Percentiles rank a stretch among this genome's conserved stretches.
Conservation (phyloP, 78 protist species). For the Dictyostelium discoideum region DNA sequence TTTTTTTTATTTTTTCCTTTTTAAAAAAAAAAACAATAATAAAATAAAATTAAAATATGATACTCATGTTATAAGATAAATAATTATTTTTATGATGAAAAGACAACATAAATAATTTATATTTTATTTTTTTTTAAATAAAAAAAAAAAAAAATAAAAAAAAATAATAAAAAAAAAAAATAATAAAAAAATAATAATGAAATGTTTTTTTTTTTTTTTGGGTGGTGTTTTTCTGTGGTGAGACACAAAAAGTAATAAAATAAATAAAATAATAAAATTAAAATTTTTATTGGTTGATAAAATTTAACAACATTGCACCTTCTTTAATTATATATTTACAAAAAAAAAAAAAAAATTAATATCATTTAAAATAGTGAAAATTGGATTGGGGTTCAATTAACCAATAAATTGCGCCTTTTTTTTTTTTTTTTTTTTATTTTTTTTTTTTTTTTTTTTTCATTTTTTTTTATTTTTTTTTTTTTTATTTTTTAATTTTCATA, state of each 20-base stretch:
- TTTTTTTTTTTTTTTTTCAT: neutral
- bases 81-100: neutral
- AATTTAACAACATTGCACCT: neutral
- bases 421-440: neutral
- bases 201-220: too few species aligned
- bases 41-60: neutral
- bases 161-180: too few species aligned
- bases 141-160: too few species aligned
- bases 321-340: too few species aligned
- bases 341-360: too few species aligned
- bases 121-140: too few species aligned
- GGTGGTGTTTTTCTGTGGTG: neutral
- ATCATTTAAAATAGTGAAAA: neutral
- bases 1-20: too few species aligned
- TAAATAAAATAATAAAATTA: too few species aligned
- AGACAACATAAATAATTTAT: neutral
- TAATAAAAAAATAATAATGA: too few species aligned
- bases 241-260: neutral
- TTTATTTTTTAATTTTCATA: neutral
- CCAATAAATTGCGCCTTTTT: neutral
- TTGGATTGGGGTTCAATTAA: neutral
- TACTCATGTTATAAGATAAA: neutral
- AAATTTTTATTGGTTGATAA: neutral
- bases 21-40: too few species aligned
- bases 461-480: too few species aligned